phyloP scores from a whole-genome alignment of 257 asterid genomes.

The Ophiorrhiza pumila region DNA sequence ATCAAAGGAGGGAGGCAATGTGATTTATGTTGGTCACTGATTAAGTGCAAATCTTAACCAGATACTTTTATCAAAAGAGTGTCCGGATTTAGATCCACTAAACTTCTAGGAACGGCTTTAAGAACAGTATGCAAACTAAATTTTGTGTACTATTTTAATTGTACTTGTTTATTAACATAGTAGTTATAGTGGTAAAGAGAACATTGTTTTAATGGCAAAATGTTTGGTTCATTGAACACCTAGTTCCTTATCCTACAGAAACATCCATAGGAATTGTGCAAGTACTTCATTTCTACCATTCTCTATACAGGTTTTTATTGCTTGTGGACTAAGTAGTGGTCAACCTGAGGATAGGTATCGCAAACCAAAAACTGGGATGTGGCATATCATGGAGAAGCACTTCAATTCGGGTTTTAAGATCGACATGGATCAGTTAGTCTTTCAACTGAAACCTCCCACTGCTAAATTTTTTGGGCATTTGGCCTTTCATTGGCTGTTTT shows the following conservation, averaged over 20 bases:
- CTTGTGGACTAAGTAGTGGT: constrained; percentile 68
- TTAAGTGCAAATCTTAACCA: background rate
- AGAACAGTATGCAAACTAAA: background rate
- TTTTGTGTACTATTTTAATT: background rate
- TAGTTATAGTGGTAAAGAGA: constrained; percentile 5
- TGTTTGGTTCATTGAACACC: background rate
- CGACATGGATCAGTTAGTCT: constrained; percentile 69
- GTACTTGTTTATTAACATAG: background rate
- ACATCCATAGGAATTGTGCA: background rate
- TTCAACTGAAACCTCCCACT: constrained; percentile 17
- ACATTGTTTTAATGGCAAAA: background rate
- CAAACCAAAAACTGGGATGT: constrained; percentile 94
- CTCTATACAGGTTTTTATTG: constrained; percentile 75
- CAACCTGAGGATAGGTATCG: constrained; percentile 71
- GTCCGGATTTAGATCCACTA: background rate
- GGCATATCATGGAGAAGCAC: constrained; percentile 81
- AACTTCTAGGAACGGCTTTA: background rate
- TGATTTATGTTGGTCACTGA: background rate
- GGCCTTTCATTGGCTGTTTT: background rate
- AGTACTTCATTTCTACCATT: background rate
- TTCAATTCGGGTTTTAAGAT: constrained; percentile 76
- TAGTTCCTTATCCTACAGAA: background rate
- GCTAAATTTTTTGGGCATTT: background rate
- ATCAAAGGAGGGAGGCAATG: background rate
- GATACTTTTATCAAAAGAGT: background rate